Conservation (phyloP, 306 rosid species). For the Lathyrus tuberosus region DNA sequence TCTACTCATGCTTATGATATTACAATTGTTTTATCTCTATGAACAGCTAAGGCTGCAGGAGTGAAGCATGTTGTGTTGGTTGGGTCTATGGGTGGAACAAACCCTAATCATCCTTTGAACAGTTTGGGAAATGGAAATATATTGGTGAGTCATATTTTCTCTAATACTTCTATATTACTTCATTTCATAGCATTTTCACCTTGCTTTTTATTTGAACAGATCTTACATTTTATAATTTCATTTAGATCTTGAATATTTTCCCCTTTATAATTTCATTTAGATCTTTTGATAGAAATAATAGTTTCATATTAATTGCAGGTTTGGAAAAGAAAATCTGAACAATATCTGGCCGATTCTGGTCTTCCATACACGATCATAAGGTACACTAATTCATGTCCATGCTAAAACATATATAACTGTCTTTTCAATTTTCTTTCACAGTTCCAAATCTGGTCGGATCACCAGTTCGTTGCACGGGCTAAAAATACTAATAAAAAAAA, state of each 20-base stretch:
- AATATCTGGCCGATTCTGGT: conserved; percentile 91
- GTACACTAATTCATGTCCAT: conserved; percentile 41
- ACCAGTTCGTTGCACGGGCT: not conserved
- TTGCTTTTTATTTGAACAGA: conserved; percentile 5
- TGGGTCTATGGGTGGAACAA: conserved; percentile 98
- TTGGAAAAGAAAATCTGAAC: conserved; percentile 98
- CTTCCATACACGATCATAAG: conserved; percentile 89
- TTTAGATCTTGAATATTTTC: not conserved
- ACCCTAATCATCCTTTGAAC: conserved; percentile 76
- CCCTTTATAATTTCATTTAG: not conserved
- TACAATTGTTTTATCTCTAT: conserved; percentile 33
- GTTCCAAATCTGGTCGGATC: not conserved
- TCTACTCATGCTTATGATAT: conserved; percentile 11
- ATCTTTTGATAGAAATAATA: conserved; percentile 7
- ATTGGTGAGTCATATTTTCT: conserved; percentile 65
- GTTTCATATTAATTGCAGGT: conserved; percentile 49
- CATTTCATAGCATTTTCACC: not conserved
- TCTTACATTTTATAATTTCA: not conserved
- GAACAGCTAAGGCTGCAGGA: conserved; percentile 90
- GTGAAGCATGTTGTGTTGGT: conserved; percentile 92
- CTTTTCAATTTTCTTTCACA: not conserved
- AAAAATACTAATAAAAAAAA: not conserved
- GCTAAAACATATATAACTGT: not conserved
- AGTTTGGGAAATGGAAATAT: conserved; percentile 88
- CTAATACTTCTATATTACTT: conserved; percentile 1